phyloP scores from a whole-genome alignment of 2,329 filamentous ascomycete genomes.

The Fusarium oligoseptatum region DNA sequence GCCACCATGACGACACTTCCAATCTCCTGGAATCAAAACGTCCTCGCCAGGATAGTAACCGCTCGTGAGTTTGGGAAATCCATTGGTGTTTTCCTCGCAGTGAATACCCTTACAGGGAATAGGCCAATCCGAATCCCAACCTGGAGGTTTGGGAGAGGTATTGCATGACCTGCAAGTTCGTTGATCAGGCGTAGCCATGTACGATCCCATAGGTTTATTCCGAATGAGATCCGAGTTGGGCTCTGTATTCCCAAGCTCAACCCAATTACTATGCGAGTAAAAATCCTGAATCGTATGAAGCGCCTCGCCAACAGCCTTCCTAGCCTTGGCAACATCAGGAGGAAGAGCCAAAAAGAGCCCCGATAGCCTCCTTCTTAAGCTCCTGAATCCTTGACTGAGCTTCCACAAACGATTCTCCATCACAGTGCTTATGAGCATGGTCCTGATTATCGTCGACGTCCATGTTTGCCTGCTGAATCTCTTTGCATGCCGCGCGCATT shows the following conservation, averaged over 20 bases:
- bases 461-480: neutral
- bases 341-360: neutral
- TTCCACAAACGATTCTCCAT: neutral
- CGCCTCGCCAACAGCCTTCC: neutral
- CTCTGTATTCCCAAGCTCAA: neutral
- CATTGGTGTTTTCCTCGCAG: neutral
- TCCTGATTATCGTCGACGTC: neutral
- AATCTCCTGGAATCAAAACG: neutral
- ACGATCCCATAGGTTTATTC: neutral
- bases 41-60: neutral
- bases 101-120: neutral
- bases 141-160: neutral
- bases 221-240: neutral
- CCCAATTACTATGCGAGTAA: neutral
- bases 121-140: neutral
- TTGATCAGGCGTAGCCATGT: neutral
- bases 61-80: neutral
- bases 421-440: neutral
- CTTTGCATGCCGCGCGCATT: neutral
- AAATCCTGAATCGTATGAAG: slow-evolving; percentile 1
- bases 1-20: neutral
- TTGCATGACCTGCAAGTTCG: neutral
- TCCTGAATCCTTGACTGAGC: neutral
- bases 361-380: neutral
- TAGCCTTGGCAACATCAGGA: neutral